Base-by-base conservation (phyloP, 148 eudicot species). In the Selenicereus undatus region DNA sequence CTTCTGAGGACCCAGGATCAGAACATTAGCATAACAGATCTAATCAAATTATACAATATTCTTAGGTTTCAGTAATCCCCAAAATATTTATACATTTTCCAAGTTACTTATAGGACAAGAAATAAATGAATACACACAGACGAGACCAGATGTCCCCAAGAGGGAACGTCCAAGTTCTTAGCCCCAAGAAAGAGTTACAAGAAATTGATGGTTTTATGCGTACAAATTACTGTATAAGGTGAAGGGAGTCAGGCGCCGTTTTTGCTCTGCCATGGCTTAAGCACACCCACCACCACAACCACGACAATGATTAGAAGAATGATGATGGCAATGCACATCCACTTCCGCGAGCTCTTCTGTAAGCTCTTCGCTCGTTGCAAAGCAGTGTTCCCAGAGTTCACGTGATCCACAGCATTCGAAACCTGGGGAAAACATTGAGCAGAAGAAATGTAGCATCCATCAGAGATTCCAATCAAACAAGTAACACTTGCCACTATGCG, bases 271-370 rank as follows among this genome's bases (percentile, higher is more conserved):
- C 98, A 95, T 73, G 98, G 96, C 89, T 91, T 91, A 54, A 93
- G 89, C 71, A 95, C 96, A 21, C 91, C 94, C 42, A 95, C 89
- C 30, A 95, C 90, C 42, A 93, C 62, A 24, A 91, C 54, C 17
- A 69, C 88, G 35, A 91, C 84, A 30, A 95, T 80, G 73, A 90
- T 83, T 52, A 95, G 97, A 30, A 95, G 90, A 68, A 93, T 83
- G 32, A 93, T 58, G 35, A 93, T 95, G 14, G 94, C 94, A 39
- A 90, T 75, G 82, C 98, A 95, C 95, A 86, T 95, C 97, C 98
- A 95, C 86, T 95, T 95, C 81, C 98, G 87, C 4, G 95, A 86
- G 86, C 84, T 95, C 81, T 75, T 93, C 58, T 91, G 98, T 66
- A 95, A 81, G 56, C 78, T 93, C 83, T 95, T 95, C 58, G 98